phyloP scores from a whole-genome alignment of 164 flowering plant genomes.

The Houttuynia cordata region DNA sequence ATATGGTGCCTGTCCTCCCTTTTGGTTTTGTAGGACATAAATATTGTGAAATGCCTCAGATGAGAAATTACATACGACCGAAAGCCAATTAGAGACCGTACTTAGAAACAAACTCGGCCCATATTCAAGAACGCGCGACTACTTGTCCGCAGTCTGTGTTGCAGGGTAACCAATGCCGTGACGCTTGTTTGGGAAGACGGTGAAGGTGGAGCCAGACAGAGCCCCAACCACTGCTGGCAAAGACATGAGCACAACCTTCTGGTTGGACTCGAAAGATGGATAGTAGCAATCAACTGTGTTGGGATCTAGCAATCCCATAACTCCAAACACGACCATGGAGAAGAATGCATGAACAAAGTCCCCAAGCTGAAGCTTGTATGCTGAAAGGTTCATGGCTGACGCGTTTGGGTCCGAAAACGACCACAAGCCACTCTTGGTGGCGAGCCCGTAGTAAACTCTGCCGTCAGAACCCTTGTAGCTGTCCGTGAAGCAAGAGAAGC shows the following conservation, averaged over 20 bases:
- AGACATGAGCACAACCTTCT: slow-evolving; percentile 40
- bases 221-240: slow-evolving; percentile 64
- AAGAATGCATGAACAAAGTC: slow-evolving; percentile 72
- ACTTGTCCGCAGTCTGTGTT: neutral
- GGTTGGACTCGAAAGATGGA: slow-evolving; percentile 32
- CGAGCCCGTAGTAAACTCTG: slow-evolving; percentile 43
- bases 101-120: no score
- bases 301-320: slow-evolving; percentile 41
- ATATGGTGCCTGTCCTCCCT: no score
- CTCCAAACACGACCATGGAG: slow-evolving; percentile 41
- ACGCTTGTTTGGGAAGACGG: slow-evolving; percentile 59
- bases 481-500: slow-evolving; percentile 64
- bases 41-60: no score
- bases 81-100: neutral
- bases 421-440: slow-evolving; percentile 56
- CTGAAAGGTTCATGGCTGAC: slow-evolving; percentile 19
- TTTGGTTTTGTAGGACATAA: no score
- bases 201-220: slow-evolving; percentile 33
- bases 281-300: slow-evolving; percentile 57
- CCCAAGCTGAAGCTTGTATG: slow-evolving; percentile 38
- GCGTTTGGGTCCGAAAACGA: slow-evolving; percentile 14
- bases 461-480: slow-evolving; percentile 54
- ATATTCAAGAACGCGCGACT: no score
- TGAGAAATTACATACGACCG: neutral
- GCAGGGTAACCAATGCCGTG: slow-evolving; percentile 78